Conservation (phyloP, 495 filamentous ascomycete species). For the Neurospora sp. region DNA sequence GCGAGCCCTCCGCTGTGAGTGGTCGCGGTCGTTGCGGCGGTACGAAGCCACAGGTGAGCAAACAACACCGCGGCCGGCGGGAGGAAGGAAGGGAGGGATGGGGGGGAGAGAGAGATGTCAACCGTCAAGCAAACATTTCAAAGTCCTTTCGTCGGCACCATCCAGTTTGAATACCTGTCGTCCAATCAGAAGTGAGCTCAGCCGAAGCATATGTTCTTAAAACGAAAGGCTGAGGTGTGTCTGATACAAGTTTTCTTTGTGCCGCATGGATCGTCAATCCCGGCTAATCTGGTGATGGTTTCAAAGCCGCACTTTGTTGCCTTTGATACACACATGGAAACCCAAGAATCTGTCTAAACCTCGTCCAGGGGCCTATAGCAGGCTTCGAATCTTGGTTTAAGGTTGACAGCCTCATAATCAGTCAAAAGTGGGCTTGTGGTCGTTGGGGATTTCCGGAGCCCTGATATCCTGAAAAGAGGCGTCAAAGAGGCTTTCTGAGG, state of each 20-base stretch:
- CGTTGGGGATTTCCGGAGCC: background rate
- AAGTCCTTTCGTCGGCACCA: background rate
- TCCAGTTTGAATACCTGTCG: background rate
- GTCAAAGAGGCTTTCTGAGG: background rate
- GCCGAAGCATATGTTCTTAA: background rate
- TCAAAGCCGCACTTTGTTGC: background rate
- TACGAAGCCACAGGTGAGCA: background rate
- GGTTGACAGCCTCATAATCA: background rate
- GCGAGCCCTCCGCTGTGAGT: background rate
- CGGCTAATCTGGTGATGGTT: background rate
- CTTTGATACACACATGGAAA: background rate
- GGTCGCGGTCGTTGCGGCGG: background rate
- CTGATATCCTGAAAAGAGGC: background rate
- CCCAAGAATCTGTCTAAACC: background rate
- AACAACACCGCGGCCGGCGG: background rate
- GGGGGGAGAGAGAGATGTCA: background rate
- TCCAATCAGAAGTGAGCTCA: background rate
- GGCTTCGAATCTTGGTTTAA: background rate
- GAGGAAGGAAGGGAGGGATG: background rate
- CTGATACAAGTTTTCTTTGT: background rate
- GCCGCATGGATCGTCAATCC: background rate
- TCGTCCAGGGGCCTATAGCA: background rate
- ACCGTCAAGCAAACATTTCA: background rate
- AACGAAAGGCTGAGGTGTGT: background rate
- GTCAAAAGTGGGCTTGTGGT: background rate